Evolutionary conservation across 2,329 filamentous ascomycete genomes (phyloP), one percentile per base, ranked within the genome.

Genomic region (Colletotrichum sojae): DNA sequence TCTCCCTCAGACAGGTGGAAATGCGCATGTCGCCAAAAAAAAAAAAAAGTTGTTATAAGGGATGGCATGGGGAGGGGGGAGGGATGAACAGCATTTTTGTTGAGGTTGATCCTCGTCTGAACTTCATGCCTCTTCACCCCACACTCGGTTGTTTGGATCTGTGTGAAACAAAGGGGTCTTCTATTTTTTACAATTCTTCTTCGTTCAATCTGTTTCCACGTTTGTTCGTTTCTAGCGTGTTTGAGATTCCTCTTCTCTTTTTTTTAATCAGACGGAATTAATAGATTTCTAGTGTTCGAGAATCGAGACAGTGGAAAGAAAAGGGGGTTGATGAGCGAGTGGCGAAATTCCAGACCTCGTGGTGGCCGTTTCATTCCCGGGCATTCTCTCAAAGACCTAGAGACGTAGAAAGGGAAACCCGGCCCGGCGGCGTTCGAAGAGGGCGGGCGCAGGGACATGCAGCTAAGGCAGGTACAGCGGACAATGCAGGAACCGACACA

Each of bases 61-160:
- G 4, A 25, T n/a, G n/a, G n/a, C n/a, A 5, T 25, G 10, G 31
- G 31, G 31, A 36, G 2, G 31, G 31, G 31, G 10, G 2, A 36
- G 31, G 31, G 31, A 36, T 36, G 31, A 36, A 36, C 31, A 36
- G 5, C 31, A 10, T 36, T 12, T 10, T 31, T 18, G 40, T 43
- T n/a, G 40, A 43, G 40, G 40, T 43, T n/a, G 40, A 43, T 43
- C 40, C 40, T 25, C 40, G 40, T n/a, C 40, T 36, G 31, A 36
- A 36, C 31, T 9, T 15, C 40, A n/a, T n/a, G 16, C 40, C 40
- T 5, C 4, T n/a, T 5, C 40, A 43, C 40, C 4, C 40, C 40
- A 43, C 40, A 43, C 40, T 36, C 8, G 4, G 40, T 43, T 59
- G 66, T 56, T 66, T 66, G 66, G 66, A 69, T 69, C 25, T 66